Conservation (phyloP, 768 basidiomycete genomes). For the Pulveroboletus sp. region DNA sequence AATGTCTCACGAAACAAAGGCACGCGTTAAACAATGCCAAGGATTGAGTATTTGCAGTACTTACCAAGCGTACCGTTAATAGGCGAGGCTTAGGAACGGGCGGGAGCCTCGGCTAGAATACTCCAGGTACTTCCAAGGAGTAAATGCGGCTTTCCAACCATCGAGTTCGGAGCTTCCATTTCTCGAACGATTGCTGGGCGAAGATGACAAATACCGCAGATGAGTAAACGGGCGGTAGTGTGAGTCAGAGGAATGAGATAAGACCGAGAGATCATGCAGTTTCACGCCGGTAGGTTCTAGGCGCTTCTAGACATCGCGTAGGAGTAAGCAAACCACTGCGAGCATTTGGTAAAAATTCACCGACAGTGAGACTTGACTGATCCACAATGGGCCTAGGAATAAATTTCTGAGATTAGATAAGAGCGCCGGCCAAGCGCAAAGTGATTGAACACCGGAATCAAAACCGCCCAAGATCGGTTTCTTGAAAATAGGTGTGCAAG, state of each 20-base stretch:
- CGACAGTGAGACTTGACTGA: no score
- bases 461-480: background rate
- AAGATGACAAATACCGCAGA: constrained; percentile 1
- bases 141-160: constrained; percentile 1
- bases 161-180: constrained; percentile 4
- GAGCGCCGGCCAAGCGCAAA: no score
- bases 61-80: background rate
- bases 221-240: background rate
- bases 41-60: background rate
- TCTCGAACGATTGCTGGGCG: constrained; percentile 1
- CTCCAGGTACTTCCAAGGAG: constrained; percentile 1
- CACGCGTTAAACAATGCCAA: constrained; percentile 5
- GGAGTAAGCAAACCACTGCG: no score
- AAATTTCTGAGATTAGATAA: no score
- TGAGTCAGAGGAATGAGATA: constrained; percentile 1
- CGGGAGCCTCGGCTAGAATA: background rate
- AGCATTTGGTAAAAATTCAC: no score
- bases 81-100: constrained; percentile 1
- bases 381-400: no score
- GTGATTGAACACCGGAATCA: background rate
- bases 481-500: background rate
- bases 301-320: background rate
- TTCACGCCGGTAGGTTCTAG: background rate
- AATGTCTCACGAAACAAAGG: background rate
- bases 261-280: background rate